phyloP scores from a whole-genome alignment of 352 stramenopile species.

The Phytophthora ramorum region DNA sequence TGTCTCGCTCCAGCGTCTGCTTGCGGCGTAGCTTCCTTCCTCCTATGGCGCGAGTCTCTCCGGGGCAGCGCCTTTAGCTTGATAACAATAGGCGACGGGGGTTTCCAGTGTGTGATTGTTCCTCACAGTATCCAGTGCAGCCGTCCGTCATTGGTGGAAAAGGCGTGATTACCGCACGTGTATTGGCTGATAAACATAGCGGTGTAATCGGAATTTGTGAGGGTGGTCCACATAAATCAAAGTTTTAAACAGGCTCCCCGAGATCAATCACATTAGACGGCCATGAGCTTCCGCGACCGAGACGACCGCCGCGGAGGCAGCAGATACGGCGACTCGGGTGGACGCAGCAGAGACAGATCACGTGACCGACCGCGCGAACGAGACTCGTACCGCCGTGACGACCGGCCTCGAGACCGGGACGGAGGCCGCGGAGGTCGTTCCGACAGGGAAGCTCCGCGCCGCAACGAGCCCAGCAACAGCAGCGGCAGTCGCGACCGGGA shows the following conservation, averaged over 20 bases:
- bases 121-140: conserved; percentile 31
- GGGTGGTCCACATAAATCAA: neutral
- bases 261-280: conserved; percentile 21
- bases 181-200: conserved; percentile 25
- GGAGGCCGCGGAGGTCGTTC: conserved; percentile 29
- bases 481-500: conserved; percentile 39
- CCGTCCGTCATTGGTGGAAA: conserved; percentile 23
- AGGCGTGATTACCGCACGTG: neutral
- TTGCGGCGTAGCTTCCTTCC: conserved; percentile 30
- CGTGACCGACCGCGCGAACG: conserved; percentile 38
- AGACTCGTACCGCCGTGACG: conserved; percentile 47
- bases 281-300: conserved; percentile 38
- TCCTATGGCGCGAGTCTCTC: conserved; percentile 23
- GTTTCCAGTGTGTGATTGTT: conserved; percentile 31
- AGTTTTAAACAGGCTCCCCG: neutral
- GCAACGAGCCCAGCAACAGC: conserved; percentile 33
- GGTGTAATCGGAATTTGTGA: conserved; percentile 11
- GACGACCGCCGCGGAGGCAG: conserved; percentile 33
- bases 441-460: conserved; percentile 44
- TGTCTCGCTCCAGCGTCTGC: conserved; percentile 32
- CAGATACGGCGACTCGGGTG: conserved; percentile 31
- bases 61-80: conserved; percentile 10
- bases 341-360: conserved; percentile 29
- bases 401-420: conserved; percentile 32
- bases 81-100: conserved; percentile 27